Evolutionary conservation across 345 rosid species (phyloP).

Genomic region (Eucalyptus pauciflora): DNA sequence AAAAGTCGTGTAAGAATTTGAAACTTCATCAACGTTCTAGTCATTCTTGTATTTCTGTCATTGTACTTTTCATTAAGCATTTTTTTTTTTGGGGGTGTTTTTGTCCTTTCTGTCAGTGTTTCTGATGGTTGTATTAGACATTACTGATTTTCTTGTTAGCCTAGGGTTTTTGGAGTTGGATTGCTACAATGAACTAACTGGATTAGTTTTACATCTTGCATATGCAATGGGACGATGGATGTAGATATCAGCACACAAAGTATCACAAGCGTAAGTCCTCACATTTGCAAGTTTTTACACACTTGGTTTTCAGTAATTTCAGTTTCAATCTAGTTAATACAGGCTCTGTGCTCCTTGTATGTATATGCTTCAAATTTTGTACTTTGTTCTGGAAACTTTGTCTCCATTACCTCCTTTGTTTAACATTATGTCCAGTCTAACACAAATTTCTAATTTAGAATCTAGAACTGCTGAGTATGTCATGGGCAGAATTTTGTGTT

Average conservation of each 20-base stretch:
- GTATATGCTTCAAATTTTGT: neutral
- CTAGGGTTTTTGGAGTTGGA: neutral
- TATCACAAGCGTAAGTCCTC: conserved; percentile 93
- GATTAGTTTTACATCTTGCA: conserved; percentile 31
- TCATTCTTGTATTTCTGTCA: neutral
- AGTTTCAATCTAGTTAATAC: neutral
- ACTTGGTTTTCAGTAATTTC: neutral
- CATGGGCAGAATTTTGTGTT: neutral
- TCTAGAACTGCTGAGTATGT: neutral
- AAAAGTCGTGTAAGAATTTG: conserved; percentile 80
- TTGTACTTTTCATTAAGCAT: neutral
- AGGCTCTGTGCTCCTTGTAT: neutral
- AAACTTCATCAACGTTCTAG: neutral
- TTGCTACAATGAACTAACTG: neutral
- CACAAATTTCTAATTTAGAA: neutral
- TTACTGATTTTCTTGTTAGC: neutral
- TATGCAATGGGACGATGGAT: conserved; percentile 18
- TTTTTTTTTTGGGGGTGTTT: neutral
- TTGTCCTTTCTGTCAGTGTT: neutral
- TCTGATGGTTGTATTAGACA: neutral
- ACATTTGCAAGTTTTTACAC: neutral
- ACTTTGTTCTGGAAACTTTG: neutral
- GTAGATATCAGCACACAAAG: conserved; percentile 99
- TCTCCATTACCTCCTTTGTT: neutral
- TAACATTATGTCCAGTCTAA: neutral